Evolutionary conservation across 768 basidiomycete genomes (phyloP), one percentile per base, ranked within the genome.

Genomic region (Butyriboletus loyo): DNA sequence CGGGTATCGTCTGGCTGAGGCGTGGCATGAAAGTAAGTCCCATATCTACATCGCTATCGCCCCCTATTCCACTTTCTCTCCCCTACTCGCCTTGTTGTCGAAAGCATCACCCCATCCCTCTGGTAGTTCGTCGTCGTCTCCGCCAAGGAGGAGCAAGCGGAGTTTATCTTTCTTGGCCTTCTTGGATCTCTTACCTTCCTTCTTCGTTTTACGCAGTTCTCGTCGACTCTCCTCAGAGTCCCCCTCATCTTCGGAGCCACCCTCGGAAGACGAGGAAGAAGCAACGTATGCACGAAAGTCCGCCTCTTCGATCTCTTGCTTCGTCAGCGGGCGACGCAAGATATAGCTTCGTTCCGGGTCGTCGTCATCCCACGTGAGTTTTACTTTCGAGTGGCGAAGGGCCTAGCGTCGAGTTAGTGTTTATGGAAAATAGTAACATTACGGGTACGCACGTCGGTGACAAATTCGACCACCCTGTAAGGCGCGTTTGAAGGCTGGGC

Each of bases 291-390:
- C 87, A 46, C 78, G 83, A 76, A 96, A 98, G 63, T 98, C 94
- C 49, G 83, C 83, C 53, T 95, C 88, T 44, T 97, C 94, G 25
- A 98, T 86, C 66, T 98, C 92, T 64, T 92, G 86, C 48, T 81
- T 79, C 0, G 89, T 83, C 37, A 97, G 74, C 1, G 76, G 75
- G 21, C 93, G 86, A 41, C 93, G 84, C 1, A 94, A 92, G 44
- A 94, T 61, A 39, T 83, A 84, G 51, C 78, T 80, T 36, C 96
- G 86, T 63, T 94, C 89, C 0, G 90, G 86, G 59, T 98, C 95
- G 68, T 98, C 97, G 49, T 94, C 91, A 59, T 99, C 97, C 97
- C 97, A 99, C 5, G 95, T 97, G 30, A 98, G 80, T 64, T 92
- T 97, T 54, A 98, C 96, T 75, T 93, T 97, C 14, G 97, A 99